Percentiles rank a stretch among this genome's conserved stretches.
Evolutionary conservation across 306 rosid genomes (phyloP).

Genomic region (Lathyrus oleraceus): DNA sequence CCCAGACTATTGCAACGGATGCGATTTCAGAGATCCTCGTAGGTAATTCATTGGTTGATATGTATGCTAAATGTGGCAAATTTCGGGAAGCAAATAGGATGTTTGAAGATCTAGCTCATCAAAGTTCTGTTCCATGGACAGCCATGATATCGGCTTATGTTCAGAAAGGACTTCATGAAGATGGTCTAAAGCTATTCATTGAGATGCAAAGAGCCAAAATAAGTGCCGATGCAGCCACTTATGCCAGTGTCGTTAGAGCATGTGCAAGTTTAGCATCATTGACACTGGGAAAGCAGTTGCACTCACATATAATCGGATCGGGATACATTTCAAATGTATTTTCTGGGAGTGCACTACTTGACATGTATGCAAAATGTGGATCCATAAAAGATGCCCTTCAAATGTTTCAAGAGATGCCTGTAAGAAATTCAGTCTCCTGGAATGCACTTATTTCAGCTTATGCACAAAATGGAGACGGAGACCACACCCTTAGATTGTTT

Average conservation of each 20-base stretch:
- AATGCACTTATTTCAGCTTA: constrained; percentile 85
- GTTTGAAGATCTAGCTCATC: constrained; percentile 54
- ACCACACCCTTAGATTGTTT: constrained; percentile 58
- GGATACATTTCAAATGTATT: constrained; percentile 76
- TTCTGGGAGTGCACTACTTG: constrained; percentile 86
- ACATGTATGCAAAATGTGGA: constrained; percentile 96
- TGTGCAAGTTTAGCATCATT: constrained; percentile 71
- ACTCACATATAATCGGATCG: constrained; percentile 54
- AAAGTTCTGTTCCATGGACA: constrained; percentile 83
- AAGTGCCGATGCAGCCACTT: constrained; percentile 73
- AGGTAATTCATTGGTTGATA: constrained; percentile 82
- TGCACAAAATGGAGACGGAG: constrained; percentile 79
- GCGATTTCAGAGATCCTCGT: constrained; percentile 60
- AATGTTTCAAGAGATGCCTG: constrained; percentile 80
- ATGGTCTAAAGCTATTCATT: constrained; percentile 55
- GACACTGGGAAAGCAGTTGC: constrained; percentile 73
- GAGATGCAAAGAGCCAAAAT: constrained; percentile 64
- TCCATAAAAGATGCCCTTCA: constrained; percentile 66
- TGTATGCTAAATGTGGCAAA: constrained; percentile 88
- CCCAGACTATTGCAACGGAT: constrained; percentile 59
- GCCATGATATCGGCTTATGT: constrained; percentile 77
- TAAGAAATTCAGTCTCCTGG: constrained; percentile 78
- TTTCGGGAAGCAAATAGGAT: constrained; percentile 64
- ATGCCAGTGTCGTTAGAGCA: constrained; percentile 73
- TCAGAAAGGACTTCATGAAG: constrained; percentile 74